Evolutionary conservation across 345 rosid species (phyloP).

Genomic region (Melaleuca quinquenervia): DNA sequence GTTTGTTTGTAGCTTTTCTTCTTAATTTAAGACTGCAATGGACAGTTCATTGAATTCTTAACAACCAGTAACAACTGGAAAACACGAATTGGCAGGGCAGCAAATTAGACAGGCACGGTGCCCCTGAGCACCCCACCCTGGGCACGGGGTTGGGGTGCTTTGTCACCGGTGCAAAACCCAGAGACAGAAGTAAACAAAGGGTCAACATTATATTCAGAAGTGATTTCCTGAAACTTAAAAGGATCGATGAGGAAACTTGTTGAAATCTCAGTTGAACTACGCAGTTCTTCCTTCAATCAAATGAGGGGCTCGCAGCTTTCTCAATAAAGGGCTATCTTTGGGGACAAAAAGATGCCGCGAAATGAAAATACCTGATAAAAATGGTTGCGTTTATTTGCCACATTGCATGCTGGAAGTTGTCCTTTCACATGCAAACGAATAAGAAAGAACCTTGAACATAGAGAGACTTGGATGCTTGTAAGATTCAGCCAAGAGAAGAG

Average conservation of each 20-base stretch:
- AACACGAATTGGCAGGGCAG: not conserved
- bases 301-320: not conserved
- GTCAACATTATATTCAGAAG: not conserved
- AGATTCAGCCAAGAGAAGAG: not conserved
- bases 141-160: not conserved
- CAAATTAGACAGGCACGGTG: not conserved
- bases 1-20: not conserved
- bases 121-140: not conserved
- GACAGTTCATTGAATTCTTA: not conserved
- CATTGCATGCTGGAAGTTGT: constrained; percentile 52
- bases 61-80: not conserved
- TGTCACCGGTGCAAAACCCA: not conserved
- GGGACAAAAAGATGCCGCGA: not conserved
- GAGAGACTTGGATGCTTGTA: not conserved
- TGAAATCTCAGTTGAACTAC: not conserved
- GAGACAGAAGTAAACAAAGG: not conserved
- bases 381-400: constrained; percentile 62
- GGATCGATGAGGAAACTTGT: not conserved
- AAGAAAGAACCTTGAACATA: not conserved
- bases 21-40: not conserved
- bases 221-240: not conserved
- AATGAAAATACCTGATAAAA: constrained; percentile 52
- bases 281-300: not conserved
- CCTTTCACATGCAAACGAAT: constrained; percentile 18
- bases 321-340: not conserved